Conservation (phyloP, 495 filamentous ascomycete genomes). For the Talaromyces thailandensis region DNA sequence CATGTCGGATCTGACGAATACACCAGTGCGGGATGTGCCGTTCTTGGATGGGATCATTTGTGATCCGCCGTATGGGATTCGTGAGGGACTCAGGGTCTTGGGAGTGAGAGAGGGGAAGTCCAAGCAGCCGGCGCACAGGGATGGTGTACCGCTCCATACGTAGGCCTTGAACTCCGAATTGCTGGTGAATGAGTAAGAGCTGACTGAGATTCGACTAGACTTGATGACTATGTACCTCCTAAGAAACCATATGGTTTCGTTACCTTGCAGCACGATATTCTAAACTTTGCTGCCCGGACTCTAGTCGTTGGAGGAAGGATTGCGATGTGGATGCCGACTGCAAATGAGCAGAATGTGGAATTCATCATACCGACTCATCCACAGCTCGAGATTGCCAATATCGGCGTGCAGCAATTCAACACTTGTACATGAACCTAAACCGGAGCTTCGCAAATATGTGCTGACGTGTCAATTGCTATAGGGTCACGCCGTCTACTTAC, state of each 20-base stretch:
- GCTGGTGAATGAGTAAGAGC: neutral
- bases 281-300: slow-evolving; percentile 68
- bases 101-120: slow-evolving; percentile 61
- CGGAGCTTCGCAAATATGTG: slow-evolving; percentile 2
- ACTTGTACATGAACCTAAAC: slow-evolving; percentile 50
- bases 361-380: slow-evolving; percentile 71
- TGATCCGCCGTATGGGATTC: slow-evolving; percentile 95
- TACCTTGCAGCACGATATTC: slow-evolving; percentile 80
- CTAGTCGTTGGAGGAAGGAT: slow-evolving; percentile 77
- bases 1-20: slow-evolving; percentile 82
- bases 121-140: slow-evolving; percentile 51
- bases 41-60: slow-evolving; percentile 90
- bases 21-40: slow-evolving; percentile 50
- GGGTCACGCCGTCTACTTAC: slow-evolving; percentile 83
- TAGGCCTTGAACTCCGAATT: slow-evolving; percentile 30
- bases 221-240: slow-evolving; percentile 74
- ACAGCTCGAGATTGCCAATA: slow-evolving; percentile 61
- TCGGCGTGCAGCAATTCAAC: slow-evolving; percentile 79
- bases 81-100: slow-evolving; percentile 83
- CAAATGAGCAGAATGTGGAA: slow-evolving; percentile 66
- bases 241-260: slow-evolving; percentile 87
- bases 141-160: slow-evolving; percentile 64
- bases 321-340: slow-evolving; percentile 95
- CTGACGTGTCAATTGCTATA: slow-evolving; percentile 19
- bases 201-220: slow-evolving; percentile 33